Base-by-base conservation (phyloP, 2,329 filamentous ascomycete species). In the Penicillium italicum region DNA sequence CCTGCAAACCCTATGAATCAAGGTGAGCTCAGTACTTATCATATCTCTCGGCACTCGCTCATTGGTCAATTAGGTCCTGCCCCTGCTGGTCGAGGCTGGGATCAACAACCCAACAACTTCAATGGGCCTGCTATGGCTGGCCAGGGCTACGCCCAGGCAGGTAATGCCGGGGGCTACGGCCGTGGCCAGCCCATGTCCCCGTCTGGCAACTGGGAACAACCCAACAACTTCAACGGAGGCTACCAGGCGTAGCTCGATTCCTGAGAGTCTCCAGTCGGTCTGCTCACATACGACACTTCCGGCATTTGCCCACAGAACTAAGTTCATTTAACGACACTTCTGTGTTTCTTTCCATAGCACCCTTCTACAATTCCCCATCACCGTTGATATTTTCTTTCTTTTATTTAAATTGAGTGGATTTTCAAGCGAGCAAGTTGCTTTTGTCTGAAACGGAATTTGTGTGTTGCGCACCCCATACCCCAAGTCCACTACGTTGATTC, bases 131-230 rank as follows among this genome's bases (percentile, higher is more conserved):
- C 69, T 40, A 78, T 79, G 68, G 71, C 73, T 52, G 74, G 69
- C 44, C 76, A 78, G 62, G 73, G 72, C 70, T 91, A 86, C 68
- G 82, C 80, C 56, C 76, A 87, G 82, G 68, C 87, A 83, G 80
- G 78, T 64, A 94, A 88, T 70, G 88, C 89, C 65, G 90, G 89
- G 66, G 90, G 90, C 59, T 96, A 91, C 70, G 90, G 90, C 60
- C 90, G 91, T 71, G 90, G 89, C 62, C 81, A 81, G 60, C 81
- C 81, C 60, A 75, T 78, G 53, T 78, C 80, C 63, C 74, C 74
- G 51, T 69, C 73, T 60, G 79, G 80, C 53, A 66, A 65, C 67
- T 83, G 82, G 79, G 78, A 77, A 58, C 80, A 81, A 67, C 79
- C 79, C 53, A 73, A 71, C 61, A 83, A 82, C 69, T 81, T 80